Evolutionary conservation across 129 eudicot species (phyloP), one percentile per base, ranked within the genome.

Genomic region (Kitagawia praeruptora): DNA sequence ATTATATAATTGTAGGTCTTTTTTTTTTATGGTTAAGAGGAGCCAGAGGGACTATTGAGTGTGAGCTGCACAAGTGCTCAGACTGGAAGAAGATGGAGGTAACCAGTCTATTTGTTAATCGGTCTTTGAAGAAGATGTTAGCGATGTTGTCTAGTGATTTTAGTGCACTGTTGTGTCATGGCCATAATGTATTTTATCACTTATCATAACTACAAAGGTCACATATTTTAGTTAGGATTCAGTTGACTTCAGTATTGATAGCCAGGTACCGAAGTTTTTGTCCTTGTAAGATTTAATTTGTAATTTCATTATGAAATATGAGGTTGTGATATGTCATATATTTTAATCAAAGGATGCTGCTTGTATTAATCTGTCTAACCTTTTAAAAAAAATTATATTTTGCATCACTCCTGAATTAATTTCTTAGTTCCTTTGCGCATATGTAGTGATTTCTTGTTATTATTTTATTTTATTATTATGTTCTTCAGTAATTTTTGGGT

Each of bases 1-100:
- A 28, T 46, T 31, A 8, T 54, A 54, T 61, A 31, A 54, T 41
- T 9, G 25, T 27, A 70, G 28, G 75, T 71, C 31, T 21, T 28
- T 10, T 21, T 28, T 10, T 75, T 16, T 75, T 16, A 15, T 81
- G 37, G 79, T 45, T 75, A 67, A 34, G 41, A 28, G 53, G 77
- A 67, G 42, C 21, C 71, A 48, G 81, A 31, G n/a, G 48, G 31
- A 14, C 18, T 27, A 28, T 63, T 16, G 41, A 41, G 41, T 42
- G 4, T 69, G 37, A 70, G 81, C 82, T 83, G 77, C 69, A 63
- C 56, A 56, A 74, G 37, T 39, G 74, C 45, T 46, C 34, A 16
- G 49, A 47, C 6, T 78, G 69, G 53, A 63, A 63, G 82, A 79
- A 53, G 82, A 61, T 23, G 44, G 77, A 83, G 86, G 82, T 83